Percentiles rank a stretch among this genome's conserved stretches.
phyloP scores from a whole-genome alignment of 2,329 filamentous ascomycete species.

The Dryadomyces quercivorus region DNA sequence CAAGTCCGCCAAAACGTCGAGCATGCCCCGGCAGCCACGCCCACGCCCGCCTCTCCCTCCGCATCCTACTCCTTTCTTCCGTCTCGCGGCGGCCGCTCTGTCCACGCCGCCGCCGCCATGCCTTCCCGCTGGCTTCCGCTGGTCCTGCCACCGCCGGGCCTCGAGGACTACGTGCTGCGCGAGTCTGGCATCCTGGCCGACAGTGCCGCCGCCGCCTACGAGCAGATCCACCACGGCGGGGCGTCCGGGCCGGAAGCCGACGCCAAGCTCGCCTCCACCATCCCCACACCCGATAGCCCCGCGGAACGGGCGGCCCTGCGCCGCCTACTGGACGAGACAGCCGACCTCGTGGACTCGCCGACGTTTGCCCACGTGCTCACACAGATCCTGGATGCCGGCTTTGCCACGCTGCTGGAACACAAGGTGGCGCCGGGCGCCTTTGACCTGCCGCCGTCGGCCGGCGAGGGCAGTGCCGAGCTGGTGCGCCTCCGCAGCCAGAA shows the following conservation, averaged over 20 bases:
- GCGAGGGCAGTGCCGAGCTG: constrained; percentile 26
- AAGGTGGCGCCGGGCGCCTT: constrained; percentile 73
- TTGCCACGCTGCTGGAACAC: constrained; percentile 69
- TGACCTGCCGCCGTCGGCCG: constrained; percentile 36
- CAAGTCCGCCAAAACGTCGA: constrained; percentile 80
- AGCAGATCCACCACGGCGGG: constrained; percentile 9
- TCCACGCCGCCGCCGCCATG: too few species aligned
- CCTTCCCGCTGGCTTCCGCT: constrained; percentile 60
- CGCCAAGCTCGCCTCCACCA: background rate
- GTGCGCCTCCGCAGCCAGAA: constrained; percentile 46
- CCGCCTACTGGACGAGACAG: constrained; percentile 85
- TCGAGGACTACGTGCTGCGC: constrained; percentile 73
- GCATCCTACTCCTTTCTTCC: background rate
- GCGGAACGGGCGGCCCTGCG: constrained; percentile 50
- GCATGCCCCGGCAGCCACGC: constrained; percentile 14
- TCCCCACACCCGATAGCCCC: constrained; percentile 20
- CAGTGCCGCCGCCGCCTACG: constrained; percentile 25
- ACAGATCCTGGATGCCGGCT: constrained; percentile 75
- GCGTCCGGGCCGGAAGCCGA: background rate
- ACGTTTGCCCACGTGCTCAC: constrained; percentile 79
- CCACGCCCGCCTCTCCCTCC: background rate
- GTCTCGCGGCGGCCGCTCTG: too few species aligned
- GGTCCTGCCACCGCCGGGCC: constrained; percentile 64
- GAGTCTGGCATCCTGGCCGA: constrained; percentile 68
- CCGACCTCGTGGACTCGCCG: constrained; percentile 89